Evolutionary conservation across 495 filamentous ascomycete genomes (phyloP), one percentile per base, ranked within the genome.

Genomic region (Chaetomium tenue): DNA sequence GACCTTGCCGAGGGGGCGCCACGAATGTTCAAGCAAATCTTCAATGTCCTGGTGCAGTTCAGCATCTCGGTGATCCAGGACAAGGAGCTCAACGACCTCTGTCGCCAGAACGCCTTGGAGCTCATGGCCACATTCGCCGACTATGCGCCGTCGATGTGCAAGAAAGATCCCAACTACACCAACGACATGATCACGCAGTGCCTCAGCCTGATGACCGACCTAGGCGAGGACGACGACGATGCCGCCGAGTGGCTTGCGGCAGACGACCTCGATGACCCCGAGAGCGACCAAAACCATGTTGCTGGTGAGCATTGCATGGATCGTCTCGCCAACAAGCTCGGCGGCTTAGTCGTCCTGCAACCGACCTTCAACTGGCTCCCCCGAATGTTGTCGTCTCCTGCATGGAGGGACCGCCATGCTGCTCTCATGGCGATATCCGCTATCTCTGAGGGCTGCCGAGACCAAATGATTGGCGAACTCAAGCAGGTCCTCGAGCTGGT

Each of bases 261-360:
- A 33, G 94, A 99, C 69, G 95, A 99, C 81, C 86, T 96, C 60
- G 95, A 99, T 62, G 85, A 89, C 28, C 94, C 98, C 63, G 95
- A 99, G 75, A 98, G 92, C 69, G 95, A 99, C 74, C 83, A 90
- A 33, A 99, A 99, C 76, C 95, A 99, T 74, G 93, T 99, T 60
- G 94, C 94, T 16, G 95, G 95, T 66, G 95, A 99, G 78, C 95
- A 99, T 75, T 95, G 91, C 68, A 98, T 99, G 93, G 95, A 99
- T 72, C 86, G 95, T 55, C 82, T 99, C 50, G 94, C 95, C 44
- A 99, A 99, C 80, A 97, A 96, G 77, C 88, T 99, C 42, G 94
- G 94, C 44, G 95, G 95, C 22, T 79, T 86, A 65, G 86, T 88
- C 25, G 86, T 99, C 63, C 84, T 99, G 40, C 89, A 89, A 39